Evolutionary conservation across 768 basidiomycete species (phyloP), one percentile per base, ranked within the genome.

Genomic region (Sporobolomyces phaffii): DNA sequence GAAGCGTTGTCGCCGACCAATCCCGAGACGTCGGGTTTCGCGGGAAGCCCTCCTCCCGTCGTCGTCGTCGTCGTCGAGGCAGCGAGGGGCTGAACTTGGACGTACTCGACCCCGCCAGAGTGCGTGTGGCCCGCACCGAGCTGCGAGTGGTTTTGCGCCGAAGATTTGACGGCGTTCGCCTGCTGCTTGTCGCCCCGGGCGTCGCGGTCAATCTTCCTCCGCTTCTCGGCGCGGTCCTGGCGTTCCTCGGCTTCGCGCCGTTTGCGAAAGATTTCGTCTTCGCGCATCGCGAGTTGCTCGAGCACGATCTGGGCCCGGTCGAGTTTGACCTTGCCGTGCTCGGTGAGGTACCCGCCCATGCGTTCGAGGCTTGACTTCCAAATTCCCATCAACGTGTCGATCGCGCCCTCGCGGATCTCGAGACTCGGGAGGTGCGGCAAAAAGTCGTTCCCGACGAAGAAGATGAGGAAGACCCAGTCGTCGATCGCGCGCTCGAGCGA

Each of bases 401-500:
- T 97, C 34, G 94, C 96, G 69, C 96, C 96, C 81, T 99, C 94
- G 75, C 96, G 85, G 77, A 99, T 99, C 82, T 99, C 96, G 82
- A 99, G 85, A 65, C 89, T 91, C 29, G 96, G 96, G 64, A 99
- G 83, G 81, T 99, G 96, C 26, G 96, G 96, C 74, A 99, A 83
- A 84, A 99, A 93, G 82, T 97, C 91, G 81, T 99, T 99, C 73
- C 96, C 96, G 77, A 99, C 96, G 79, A 99, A 97, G 86, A 99
- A 99, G 73, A 98, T 98, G 75, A 99, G 85, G 76, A 99, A 86
- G 73, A 99, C 91, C 96, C 96, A 99, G 78, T 99, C 96, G 83
- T 99, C 96, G 79, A 99, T 89, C 41, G 96, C 92, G 78, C 88
- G 87, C 79, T 99, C 96, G 78, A 97, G 82, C 75, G 89, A 85